Conservation (phyloP, 2,329 filamentous ascomycete genomes). For the Colletotrichum liriopes region DNA sequence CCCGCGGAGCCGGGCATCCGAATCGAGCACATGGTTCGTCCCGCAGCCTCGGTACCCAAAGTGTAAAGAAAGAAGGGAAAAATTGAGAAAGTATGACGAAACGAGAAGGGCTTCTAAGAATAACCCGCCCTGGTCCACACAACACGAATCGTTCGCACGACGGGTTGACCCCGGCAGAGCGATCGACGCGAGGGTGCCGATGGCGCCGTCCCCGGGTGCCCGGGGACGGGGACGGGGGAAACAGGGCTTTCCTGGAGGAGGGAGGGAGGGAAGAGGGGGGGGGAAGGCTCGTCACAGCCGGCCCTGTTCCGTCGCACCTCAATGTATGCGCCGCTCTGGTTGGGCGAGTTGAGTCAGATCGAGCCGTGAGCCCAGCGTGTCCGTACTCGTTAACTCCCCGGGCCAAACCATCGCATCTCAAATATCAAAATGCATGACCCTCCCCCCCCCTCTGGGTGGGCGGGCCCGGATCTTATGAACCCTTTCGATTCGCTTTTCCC, state of each 20-base stretch:
- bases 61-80: not conserved
- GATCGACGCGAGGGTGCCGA: not conserved
- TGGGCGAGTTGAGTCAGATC: not conserved
- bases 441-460: not conserved
- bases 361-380: not conserved
- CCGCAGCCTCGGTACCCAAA: not conserved
- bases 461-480: not conserved
- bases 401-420: not conserved
- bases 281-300: too few species aligned
- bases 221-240: not conserved
- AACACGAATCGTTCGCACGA: not conserved
- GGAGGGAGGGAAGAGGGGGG: not conserved
- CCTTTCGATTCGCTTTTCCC: not conserved
- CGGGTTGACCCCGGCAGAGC: not conserved
- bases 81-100: not conserved
- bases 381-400: not conserved
- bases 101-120: not conserved
- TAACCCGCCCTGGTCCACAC: not conserved
- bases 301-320: not conserved
- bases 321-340: too few species aligned
- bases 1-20: not conserved
- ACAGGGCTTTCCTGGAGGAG: not conserved
- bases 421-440: not conserved
- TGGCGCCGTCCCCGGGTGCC: not conserved
- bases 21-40: constrained; percentile 4